Percentiles rank a stretch among this genome's conserved stretches.
These are phyloP conservation scores for Pseudonitzschia multistriata DNA, from an alignment of 108 stramenopile genomes.

Conservation along the genomic window DNA sequence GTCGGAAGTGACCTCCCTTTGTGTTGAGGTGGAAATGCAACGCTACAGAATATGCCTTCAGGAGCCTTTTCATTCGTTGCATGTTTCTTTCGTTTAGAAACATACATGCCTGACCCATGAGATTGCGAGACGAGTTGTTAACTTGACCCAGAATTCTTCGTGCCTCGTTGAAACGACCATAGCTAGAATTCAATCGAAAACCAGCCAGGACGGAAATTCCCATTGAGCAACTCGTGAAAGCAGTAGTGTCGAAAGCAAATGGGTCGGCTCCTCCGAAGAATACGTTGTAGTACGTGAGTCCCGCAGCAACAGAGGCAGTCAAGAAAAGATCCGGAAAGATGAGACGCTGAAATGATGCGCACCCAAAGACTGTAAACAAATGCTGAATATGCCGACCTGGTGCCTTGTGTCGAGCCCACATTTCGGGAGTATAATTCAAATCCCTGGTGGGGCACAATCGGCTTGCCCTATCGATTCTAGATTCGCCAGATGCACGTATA, in stretches of 20 bases:
- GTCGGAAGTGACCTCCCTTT: constrained; percentile 30
- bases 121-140: constrained; percentile 40
- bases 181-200: constrained; percentile 53
- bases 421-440: constrained; percentile 37
- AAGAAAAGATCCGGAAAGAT: constrained; percentile 51
- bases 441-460: constrained; percentile 43
- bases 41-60: constrained; percentile 50
- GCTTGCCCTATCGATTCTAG: neutral
- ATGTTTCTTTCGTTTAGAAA: constrained; percentile 31
- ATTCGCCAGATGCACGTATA: neutral
- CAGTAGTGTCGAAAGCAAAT: constrained; percentile 2
- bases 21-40: constrained; percentile 45
- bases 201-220: constrained; percentile 50
- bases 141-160: constrained; percentile 32
- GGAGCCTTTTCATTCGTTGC: constrained; percentile 38
- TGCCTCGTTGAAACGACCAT: constrained; percentile 48
- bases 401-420: constrained; percentile 51
- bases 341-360: constrained; percentile 46
- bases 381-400: constrained; percentile 46
- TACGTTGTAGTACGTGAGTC: constrained; percentile 49
- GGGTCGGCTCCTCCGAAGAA: neutral
- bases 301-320: constrained; percentile 33
- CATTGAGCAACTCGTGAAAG: constrained; percentile 49
- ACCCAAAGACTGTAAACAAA: constrained; percentile 24
- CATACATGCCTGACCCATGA: constrained; percentile 47